Conservation (phyloP, 139 green algal genomes). For the Micractinium sp. region DNA sequence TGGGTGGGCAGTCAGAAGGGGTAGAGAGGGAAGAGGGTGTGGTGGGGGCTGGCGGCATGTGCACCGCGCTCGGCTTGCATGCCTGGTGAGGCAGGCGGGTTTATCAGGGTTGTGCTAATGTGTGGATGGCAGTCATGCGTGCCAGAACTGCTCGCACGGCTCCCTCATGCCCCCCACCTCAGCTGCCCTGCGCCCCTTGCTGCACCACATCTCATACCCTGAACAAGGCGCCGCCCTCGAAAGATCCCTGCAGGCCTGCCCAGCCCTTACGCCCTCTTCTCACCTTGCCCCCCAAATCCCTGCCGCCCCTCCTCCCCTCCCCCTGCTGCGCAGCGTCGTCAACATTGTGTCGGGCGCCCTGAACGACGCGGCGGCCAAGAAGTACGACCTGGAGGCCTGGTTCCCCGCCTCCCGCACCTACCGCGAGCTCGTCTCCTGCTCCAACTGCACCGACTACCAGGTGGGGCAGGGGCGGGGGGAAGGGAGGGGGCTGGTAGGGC, state of each 20-base stretch:
- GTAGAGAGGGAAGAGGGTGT: too few species aligned
- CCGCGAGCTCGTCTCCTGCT: slow-evolving; percentile 97
- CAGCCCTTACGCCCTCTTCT: not conserved
- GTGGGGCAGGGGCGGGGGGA: not conserved
- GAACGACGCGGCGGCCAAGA: slow-evolving; percentile 99
- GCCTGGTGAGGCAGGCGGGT: too few species aligned
- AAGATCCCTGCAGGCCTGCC: not conserved
- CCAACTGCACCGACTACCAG: slow-evolving; percentile 38
- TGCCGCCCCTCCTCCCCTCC: not conserved
- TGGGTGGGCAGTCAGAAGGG: not conserved
- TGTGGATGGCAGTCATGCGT: too few species aligned
- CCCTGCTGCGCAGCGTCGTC: slow-evolving; percentile 1
- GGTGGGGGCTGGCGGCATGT: too few species aligned
- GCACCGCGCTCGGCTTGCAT: too few species aligned
- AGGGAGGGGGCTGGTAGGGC: not conserved
- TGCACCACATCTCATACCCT: too few species aligned
- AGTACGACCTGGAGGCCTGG: slow-evolving; percentile 99
- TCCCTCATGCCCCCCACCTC: too few species aligned
- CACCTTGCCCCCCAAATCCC: not conserved
- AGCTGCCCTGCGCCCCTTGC: too few species aligned
- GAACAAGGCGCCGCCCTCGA: too few species aligned
- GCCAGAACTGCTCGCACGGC: too few species aligned
- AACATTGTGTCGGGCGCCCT: slow-evolving; percentile 98
- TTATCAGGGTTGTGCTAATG: too few species aligned
- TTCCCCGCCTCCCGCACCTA: slow-evolving; percentile 93